Base-by-base conservation (phyloP, 169 alveolate species). In the Plasmodium adleri region DNA sequence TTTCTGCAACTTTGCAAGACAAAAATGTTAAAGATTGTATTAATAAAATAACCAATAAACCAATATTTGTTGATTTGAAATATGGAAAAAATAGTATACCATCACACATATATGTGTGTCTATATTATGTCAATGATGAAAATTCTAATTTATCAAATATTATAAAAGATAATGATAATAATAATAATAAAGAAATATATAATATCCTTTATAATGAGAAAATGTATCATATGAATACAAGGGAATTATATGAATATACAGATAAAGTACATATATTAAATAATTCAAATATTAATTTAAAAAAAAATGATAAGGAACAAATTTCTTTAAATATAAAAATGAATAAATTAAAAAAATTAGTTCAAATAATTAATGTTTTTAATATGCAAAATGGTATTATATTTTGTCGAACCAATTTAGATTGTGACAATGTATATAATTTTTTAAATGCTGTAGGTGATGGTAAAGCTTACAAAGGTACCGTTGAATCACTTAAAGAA, bases 1-100 rank as follows among this genome's bases (percentile, higher is more conserved):
- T 83, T 62, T 90, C 94, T n/a, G 94, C 94, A 15, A 90, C 94
- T 7, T 66, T 90, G 49, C 94, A 90, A 66, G 91, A 85, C 15
- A 66, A 88, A 24, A 85, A 58, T 32, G 94, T 90, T 24, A 74
- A 64, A 22, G 87, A 90, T 12, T 59, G 91, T 59, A 89, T 90
- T 43, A 89, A 52, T 67, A 63, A 72, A 72, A 88, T 90, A 15
- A 90, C 94, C 26, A 70, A 71, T 26, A 60, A 85, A 20, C 91
- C 94, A 17, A 72, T 85, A 54, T 90, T 80, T 87, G 80, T 90
- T 28, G 94, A 90, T 73, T 63, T 90, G 59, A 90, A 90, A 63
- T 80, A 80, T 80, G 94, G 94, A 13, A 72, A 73, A 39, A 88
- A 88, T 66, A 72, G 71, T 39, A 74, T 90, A 6, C 88, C 94